These are phyloP conservation scores for Globisporangium polare DNA, from an alignment of 352 stramenopile genomes.

Conservation along the genomic window DNA sequence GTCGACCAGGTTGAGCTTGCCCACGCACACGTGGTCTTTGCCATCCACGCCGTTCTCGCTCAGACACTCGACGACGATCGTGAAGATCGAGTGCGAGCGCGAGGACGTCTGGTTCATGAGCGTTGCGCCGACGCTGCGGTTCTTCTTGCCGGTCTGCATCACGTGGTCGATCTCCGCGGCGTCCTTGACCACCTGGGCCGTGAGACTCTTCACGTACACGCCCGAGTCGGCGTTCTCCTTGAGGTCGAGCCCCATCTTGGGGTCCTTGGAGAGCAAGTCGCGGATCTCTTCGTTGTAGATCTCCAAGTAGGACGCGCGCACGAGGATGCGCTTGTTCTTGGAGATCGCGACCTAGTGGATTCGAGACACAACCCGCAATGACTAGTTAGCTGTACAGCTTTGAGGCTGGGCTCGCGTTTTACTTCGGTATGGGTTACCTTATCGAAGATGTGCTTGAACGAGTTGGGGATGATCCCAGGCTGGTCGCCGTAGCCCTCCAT, in stretches of 20 bases:
- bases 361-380: too few species aligned
- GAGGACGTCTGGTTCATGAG: slow-evolving; percentile 65
- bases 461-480: slow-evolving; percentile 88
- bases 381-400: too few species aligned
- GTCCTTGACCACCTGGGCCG: slow-evolving; percentile 84
- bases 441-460: slow-evolving; percentile 90
- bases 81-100: slow-evolving; percentile 97
- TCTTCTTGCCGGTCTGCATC: too few species aligned
- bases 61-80: slow-evolving; percentile 93
- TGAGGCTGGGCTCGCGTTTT: too few species aligned
- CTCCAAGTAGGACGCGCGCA: slow-evolving; percentile 90
- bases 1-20: slow-evolving; percentile 95
- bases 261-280: slow-evolving; percentile 89
- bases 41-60: slow-evolving; percentile 58
- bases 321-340: slow-evolving; percentile 94
- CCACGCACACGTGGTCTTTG: slow-evolving; percentile 93
- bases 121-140: too few species aligned
- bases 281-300: slow-evolving; percentile 99
- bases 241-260: slow-evolving; percentile 73
- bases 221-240: slow-evolving; percentile 89
- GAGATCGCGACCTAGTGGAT: slow-evolving; percentile 47
- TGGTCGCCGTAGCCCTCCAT: slow-evolving; percentile 84
- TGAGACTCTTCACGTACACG: slow-evolving; percentile 64
- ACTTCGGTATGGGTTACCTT: slow-evolving; percentile 28
- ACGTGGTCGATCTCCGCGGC: slow-evolving; percentile 35